These are phyloP conservation scores for Pyrenochaeta sp. DNA, from an alignment of 2,329 filamentous ascomycete species.

Conservation along the genomic window DNA sequence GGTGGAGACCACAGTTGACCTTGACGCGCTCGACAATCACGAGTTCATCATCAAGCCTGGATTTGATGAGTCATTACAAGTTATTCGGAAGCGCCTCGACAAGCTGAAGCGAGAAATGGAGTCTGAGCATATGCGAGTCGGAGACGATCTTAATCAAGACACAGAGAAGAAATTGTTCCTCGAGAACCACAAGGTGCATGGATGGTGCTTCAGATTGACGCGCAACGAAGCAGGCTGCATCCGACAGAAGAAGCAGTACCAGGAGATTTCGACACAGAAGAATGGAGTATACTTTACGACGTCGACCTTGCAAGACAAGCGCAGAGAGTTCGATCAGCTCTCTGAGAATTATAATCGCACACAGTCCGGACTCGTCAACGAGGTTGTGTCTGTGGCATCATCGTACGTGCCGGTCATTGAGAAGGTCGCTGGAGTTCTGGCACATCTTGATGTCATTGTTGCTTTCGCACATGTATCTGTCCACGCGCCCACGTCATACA, in stretches of 20 bases:
- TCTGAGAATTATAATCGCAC: constrained; percentile 95
- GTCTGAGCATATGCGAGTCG: constrained; percentile 77
- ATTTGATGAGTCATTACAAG: constrained; percentile 86
- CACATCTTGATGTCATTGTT: constrained; percentile 94
- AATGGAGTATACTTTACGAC: constrained; percentile 99
- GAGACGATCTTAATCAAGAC: constrained; percentile 85
- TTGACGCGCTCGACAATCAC: constrained; percentile 93
- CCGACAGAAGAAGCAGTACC: constrained; percentile 86
- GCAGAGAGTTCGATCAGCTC: constrained; percentile 91
- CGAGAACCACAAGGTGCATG: constrained; percentile 94
- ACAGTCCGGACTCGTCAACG: constrained; percentile 86
- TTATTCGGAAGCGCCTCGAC: constrained; percentile 92
- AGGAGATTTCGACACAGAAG: constrained; percentile 97
- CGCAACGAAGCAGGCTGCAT: constrained; percentile 91
- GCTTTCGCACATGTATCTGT: constrained; percentile 92
- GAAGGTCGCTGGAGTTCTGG: constrained; percentile 83
- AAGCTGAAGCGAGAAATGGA: constrained; percentile 84
- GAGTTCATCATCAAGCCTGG: constrained; percentile 99
- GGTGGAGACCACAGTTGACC: constrained; percentile 97
- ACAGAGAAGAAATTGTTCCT: constrained; percentile 98
- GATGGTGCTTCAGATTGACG: constrained; percentile 95
- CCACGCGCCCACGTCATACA: constrained; percentile 90
- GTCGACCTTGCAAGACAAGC: constrained; percentile 75
- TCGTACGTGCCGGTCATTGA: constrained; percentile 96
- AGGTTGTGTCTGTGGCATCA: constrained; percentile 91